Percentiles rank a stretch among this genome's conserved stretches.
phyloP scores from a whole-genome alignment of 768 basidiomycete genomes.

The Lactarius deliciosus region DNA sequence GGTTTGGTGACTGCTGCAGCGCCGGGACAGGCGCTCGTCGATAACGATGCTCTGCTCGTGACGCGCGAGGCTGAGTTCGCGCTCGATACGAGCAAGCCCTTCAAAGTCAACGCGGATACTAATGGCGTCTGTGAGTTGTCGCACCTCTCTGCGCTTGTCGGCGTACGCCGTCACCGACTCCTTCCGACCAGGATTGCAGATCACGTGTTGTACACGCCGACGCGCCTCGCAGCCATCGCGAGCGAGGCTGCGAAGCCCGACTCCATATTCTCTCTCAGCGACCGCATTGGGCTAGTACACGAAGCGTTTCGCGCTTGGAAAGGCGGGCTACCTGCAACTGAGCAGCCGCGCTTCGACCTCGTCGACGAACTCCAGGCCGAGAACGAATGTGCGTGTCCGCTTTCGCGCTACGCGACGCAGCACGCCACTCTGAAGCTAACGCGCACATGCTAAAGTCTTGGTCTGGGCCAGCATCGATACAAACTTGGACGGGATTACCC shows the following conservation, averaged over 20 bases:
- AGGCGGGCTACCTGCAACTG: conserved; percentile 76
- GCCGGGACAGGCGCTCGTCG: conserved; percentile 55
- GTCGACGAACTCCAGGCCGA: conserved; percentile 69
- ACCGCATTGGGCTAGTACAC: conserved; percentile 87
- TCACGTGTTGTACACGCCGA: conserved; percentile 83
- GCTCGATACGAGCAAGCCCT: conserved; percentile 70
- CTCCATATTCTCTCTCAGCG: conserved; percentile 69
- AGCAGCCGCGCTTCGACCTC: conserved; percentile 74
- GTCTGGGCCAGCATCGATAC: conserved; percentile 75
- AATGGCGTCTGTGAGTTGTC: conserved; percentile 77
- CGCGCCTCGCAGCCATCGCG: conserved; percentile 75
- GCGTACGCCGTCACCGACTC: conserved; percentile 23
- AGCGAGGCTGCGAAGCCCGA: conserved; percentile 68
- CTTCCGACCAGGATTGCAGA: conserved; percentile 42
- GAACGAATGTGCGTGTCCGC: conserved; percentile 55
- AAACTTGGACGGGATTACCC: conserved; percentile 53
- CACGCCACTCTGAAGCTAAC: conserved; percentile 11
- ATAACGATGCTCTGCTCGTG: conserved; percentile 63
- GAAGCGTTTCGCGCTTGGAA: conserved; percentile 76
- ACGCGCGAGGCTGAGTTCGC: conserved; percentile 67
- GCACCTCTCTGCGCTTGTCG: not conserved
- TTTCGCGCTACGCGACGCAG: conserved; percentile 1
- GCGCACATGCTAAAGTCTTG: conserved; percentile 50
- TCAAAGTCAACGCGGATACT: conserved; percentile 90
- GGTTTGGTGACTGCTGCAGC: conserved; percentile 60